Evolutionary conservation across 768 basidiomycete genomes (phyloP).

Genomic region (Antrodiella citrinella): DNA sequence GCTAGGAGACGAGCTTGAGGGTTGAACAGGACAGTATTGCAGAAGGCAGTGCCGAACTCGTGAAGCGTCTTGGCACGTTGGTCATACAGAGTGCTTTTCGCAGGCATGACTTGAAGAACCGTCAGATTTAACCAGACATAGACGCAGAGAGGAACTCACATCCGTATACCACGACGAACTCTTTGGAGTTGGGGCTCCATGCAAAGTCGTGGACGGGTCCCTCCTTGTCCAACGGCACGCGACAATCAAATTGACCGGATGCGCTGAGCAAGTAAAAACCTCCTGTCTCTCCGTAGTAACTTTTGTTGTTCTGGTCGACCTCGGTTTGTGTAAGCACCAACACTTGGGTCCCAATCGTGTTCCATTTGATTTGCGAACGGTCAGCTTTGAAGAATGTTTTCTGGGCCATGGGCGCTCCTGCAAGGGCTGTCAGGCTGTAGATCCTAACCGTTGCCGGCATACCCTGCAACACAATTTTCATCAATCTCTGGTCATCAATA

Average conservation of each 20-base stretch:
- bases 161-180: constrained; percentile 94
- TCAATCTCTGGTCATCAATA: constrained; percentile 1
- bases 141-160: constrained; percentile 46
- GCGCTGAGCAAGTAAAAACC: constrained; percentile 85
- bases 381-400: constrained; percentile 98
- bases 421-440: constrained; percentile 61
- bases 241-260: constrained; percentile 89
- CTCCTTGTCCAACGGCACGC: constrained; percentile 87
- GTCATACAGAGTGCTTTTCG: constrained; percentile 88
- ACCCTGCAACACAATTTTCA: constrained; percentile 40
- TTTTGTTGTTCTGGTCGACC: constrained; percentile 94
- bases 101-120: constrained; percentile 73
- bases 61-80: constrained; percentile 80
- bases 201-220: constrained; percentile 95
- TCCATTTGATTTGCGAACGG: constrained; percentile 92
- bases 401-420: constrained; percentile 62
- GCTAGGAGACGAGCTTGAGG: constrained; percentile 85
- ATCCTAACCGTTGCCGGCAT: constrained; percentile 84
- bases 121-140: background rate
- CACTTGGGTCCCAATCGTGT: constrained; percentile 85
- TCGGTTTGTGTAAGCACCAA: constrained; percentile 92
- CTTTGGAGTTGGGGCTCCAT: constrained; percentile 95
- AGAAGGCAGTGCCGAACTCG: constrained; percentile 85
- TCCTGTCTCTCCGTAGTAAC: constrained; percentile 94
- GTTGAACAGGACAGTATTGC: constrained; percentile 92